phyloP scores from a whole-genome alignment of 805 yeast species.

The Hanseniaspora thailandica region DNA sequence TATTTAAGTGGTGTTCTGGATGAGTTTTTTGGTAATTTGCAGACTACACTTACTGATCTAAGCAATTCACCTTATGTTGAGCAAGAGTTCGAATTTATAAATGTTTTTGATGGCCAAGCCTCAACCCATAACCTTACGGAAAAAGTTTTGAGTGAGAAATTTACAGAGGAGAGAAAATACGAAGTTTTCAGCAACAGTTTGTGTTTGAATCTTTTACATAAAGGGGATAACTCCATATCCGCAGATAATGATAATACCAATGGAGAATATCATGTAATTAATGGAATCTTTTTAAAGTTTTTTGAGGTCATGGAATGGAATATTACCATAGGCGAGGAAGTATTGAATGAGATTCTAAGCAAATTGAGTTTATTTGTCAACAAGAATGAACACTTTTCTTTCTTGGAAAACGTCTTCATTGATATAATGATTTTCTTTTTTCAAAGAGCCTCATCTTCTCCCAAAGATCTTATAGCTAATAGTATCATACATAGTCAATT shows the following conservation, averaged over 20 bases:
- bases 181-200: neutral
- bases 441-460: neutral
- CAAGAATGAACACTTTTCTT: neutral
- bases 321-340: neutral
- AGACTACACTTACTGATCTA: neutral
- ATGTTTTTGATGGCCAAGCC: constrained; percentile 9
- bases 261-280: neutral
- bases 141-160: neutral
- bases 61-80: neutral
- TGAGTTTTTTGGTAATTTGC: constrained; percentile 1
- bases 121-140: neutral
- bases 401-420: neutral
- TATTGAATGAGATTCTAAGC: neutral
- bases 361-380: neutral
- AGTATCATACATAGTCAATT: neutral
- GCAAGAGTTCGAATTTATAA: constrained; percentile 7
- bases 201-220: neutral
- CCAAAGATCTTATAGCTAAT: neutral
- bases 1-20: constrained; percentile 8
- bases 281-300: neutral
- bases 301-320: constrained; percentile 6
- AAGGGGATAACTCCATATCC: neutral
- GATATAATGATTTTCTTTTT: neutral
- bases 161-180: neutral
- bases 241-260: neutral